Conservation (phyloP, 2,329 filamentous ascomycete species). For the Aspergillus sp. region DNA sequence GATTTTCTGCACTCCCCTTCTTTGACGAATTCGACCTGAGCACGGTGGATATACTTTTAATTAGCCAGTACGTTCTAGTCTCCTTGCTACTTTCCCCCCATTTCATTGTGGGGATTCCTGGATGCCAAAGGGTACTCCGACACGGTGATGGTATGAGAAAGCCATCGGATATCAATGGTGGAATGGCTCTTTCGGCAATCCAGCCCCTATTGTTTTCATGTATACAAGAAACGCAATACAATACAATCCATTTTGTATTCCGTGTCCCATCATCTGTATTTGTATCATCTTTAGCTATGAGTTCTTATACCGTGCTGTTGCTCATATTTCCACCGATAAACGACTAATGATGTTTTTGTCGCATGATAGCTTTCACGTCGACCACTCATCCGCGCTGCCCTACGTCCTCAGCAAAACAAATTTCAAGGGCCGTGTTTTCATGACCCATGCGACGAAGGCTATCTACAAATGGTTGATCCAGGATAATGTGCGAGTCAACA, state of each 20-base stretch:
- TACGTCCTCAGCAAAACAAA: slow-evolving; percentile 98
- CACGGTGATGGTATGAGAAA: neutral
- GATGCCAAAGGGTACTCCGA: slow-evolving; percentile 6
- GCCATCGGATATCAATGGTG: slow-evolving; percentile 1
- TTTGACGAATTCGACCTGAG: slow-evolving; percentile 98
- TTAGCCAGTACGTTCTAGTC: slow-evolving; percentile 86
- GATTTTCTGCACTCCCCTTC: slow-evolving; percentile 88
- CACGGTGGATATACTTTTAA: slow-evolving; percentile 92
- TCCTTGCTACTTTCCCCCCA: slow-evolving; percentile 15
- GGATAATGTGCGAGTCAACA: slow-evolving; percentile 89
- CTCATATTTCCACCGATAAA: slow-evolving; percentile 4
- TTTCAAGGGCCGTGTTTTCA: slow-evolving; percentile 94
- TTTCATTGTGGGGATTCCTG: neutral
- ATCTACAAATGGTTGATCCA: slow-evolving; percentile 99
- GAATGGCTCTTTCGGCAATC: slow-evolving; percentile 7
- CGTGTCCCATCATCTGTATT: slow-evolving; percentile 18
- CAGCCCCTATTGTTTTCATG: slow-evolving; percentile 22
- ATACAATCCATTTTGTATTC: slow-evolving; percentile 23
- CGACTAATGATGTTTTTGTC: slow-evolving; percentile 28
- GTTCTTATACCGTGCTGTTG: slow-evolving; percentile 3
- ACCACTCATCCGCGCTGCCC: slow-evolving; percentile 96
- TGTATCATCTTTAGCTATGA: slow-evolving; percentile 14
- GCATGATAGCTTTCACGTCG: slow-evolving; percentile 89
- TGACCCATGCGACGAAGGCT: slow-evolving; percentile 98
- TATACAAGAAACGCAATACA: slow-evolving; percentile 41